Evolutionary conservation across 495 filamentous ascomycete genomes (phyloP), one percentile per base, ranked within the genome.

Genomic region (Echria macrotheca): DNA sequence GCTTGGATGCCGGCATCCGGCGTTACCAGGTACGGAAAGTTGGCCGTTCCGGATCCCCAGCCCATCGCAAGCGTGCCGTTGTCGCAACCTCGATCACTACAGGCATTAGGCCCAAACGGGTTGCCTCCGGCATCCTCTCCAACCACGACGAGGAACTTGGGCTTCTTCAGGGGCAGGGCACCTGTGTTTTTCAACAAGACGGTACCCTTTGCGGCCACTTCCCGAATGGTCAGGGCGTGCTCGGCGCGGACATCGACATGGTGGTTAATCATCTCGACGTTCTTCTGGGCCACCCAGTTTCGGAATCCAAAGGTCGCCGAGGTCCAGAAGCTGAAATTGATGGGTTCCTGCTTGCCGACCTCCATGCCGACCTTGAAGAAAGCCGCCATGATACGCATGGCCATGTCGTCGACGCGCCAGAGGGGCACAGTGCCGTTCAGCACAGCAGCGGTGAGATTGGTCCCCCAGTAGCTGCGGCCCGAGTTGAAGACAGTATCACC

Each of bases 401-500:
- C 87, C 87, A 95, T 95, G 60, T 98, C 93, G 59, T 96, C 89
- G 22, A 98, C 56, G 50, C 93, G 84, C 81, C 87, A 96, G 62
- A 88, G 81, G 0, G 93, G 91, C 37, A 96, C 73, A 1, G 89
- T 93, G 15, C 90, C 90, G 60, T 98, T 98, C 48, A 96, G 69
- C 7, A 96, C 84, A 5, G 85, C 84, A 41, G 90, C 64, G 0
- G 93, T 76, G 50, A 96, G 74, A 67, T 96, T 96, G 21, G 83
- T 68, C 11, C 91, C 91, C 84, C 85, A 97, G 73, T 75, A 96
- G 18, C 86, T 84, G 38, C 69, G 67, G 18, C 82, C 86, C 19
- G 75, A 81, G 58, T 85, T 76, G 64, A 96, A 91, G 26, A 61
- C 49, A 5, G 83, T 78, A 58, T 98, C 93, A 51, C 93, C 91